Evolutionary conservation across 768 basidiomycete species (phyloP).

Genomic region (Russula ochroleuca): DNA sequence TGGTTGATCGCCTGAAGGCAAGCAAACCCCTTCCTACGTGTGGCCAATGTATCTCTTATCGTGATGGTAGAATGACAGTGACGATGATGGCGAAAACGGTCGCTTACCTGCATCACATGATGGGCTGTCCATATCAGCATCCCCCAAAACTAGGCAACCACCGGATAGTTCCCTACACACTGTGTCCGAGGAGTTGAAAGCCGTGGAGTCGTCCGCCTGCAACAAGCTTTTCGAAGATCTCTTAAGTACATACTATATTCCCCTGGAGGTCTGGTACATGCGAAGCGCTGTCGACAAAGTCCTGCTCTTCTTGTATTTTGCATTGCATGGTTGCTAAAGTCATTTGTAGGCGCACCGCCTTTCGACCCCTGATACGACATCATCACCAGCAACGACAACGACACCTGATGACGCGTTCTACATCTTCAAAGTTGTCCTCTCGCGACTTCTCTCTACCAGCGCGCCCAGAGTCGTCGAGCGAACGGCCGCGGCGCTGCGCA

Average conservation of each 20-base stretch:
- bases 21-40: constrained; percentile 16
- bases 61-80: constrained; percentile 7
- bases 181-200: constrained; percentile 25
- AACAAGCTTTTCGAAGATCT: constrained; percentile 60
- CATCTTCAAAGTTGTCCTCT: constrained; percentile 80
- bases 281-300: constrained; percentile 87
- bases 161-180: constrained; percentile 3
- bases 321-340: neutral
- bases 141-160: constrained; percentile 1
- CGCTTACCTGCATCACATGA: neutral
- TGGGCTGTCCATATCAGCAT: neutral
- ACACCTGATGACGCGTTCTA: constrained; percentile 95
- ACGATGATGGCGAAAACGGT: constrained; percentile 1
- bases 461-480: constrained; percentile 54
- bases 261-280: constrained; percentile 90
- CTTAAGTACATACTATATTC: constrained; percentile 71
- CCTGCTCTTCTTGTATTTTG: constrained; percentile 12
- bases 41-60: neutral
- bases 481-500: constrained; percentile 59
- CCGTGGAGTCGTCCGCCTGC: constrained; percentile 50
- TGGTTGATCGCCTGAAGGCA: constrained; percentile 69
- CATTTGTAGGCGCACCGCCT: constrained; percentile 74
- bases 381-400: constrained; percentile 62
- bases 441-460: constrained; percentile 74
- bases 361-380: constrained; percentile 65